Percentiles rank a stretch among this genome's conserved stretches.
phyloP scores from a whole-genome alignment of 1,139 yeast species.

The Sugiyamaella grinbergsii region DNA sequence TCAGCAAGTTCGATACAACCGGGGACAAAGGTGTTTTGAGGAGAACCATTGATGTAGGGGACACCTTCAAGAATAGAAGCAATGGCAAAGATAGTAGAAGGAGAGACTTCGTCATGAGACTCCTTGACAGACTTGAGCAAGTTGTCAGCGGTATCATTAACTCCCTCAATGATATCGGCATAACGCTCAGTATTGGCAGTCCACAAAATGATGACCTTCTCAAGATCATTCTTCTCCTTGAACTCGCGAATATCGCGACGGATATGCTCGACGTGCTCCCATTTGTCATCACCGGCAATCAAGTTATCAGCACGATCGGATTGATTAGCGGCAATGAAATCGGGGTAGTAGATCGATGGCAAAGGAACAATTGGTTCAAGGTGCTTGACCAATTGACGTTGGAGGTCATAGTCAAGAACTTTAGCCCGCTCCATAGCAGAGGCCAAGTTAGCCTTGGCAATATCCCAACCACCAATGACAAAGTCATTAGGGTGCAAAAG shows the following conservation, averaged over 20 bases:
- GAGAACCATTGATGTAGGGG: conserved; percentile 95
- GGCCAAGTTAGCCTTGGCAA: conserved; percentile 67
- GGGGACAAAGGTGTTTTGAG: conserved; percentile 96
- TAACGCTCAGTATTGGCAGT: conserved; percentile 97
- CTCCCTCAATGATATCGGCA: conserved; percentile 73
- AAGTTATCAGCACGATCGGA: conserved; percentile 89
- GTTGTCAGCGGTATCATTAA: conserved; percentile 86
- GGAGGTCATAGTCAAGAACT: conserved; percentile 85
- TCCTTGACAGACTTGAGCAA: conserved; percentile 70
- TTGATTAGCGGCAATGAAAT: conserved; percentile 94
- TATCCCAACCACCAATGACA: conserved; percentile 95
- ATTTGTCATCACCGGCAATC: conserved; percentile 69
- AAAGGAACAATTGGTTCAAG: conserved; percentile 69
- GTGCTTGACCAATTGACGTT: conserved; percentile 69
- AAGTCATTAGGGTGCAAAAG: conserved; percentile 88
- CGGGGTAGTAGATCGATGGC: conserved; percentile 91
- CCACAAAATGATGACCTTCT: conserved; percentile 90
- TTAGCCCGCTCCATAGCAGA: conserved; percentile 83
- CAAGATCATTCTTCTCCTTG: conserved; percentile 71
- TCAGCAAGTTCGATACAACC: conserved; percentile 92
- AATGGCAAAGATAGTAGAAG: conserved; percentile 89
- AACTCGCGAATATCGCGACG: conserved; percentile 82
- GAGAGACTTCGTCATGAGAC: conserved; percentile 83
- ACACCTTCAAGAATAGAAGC: conserved; percentile 86
- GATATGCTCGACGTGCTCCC: conserved; percentile 87